Conservation (phyloP, 208 protist genomes). For the Crithidia acanthocephali region DNA sequence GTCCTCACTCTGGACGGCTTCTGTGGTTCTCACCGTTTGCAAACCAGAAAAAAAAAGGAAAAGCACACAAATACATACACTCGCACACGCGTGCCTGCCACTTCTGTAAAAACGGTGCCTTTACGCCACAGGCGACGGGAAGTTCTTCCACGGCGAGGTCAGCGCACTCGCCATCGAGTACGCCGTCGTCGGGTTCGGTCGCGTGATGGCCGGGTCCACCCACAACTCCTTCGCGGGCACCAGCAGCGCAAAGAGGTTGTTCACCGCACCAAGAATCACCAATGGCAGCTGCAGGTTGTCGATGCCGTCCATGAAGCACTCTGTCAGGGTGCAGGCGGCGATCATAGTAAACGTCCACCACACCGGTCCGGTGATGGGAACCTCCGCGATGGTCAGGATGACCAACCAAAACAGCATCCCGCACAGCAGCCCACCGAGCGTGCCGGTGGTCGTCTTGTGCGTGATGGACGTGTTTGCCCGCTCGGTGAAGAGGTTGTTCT, state of each 20-base stretch:
- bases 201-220: constrained; percentile 49
- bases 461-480: constrained; percentile 82
- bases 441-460: constrained; percentile 91
- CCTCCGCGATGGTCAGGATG: constrained; percentile 58
- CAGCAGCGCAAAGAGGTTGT: constrained; percentile 69
- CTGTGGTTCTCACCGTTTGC: too few relatives aligned
- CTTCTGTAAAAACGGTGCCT: too few relatives aligned
- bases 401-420: constrained; percentile 76
- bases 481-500: constrained; percentile 78
- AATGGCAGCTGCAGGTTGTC: constrained; percentile 91
- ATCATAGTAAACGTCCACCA: constrained; percentile 72
- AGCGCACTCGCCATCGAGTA: constrained; percentile 49
- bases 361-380: constrained; percentile 49
- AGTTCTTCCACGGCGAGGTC: constrained; percentile 43
- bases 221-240: constrained; percentile 49
- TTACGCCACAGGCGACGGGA: constrained; percentile 13
- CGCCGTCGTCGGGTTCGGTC: constrained; percentile 55
- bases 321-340: constrained; percentile 71
- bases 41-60: not conserved
- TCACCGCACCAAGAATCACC: constrained; percentile 73
- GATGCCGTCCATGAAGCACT: constrained; percentile 90
- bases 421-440: constrained; percentile 68
- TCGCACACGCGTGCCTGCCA: too few relatives aligned
- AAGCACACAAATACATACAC: too few relatives aligned
- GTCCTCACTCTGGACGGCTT: too few relatives aligned